A percentile compares a stretch with the other conserved stretches of the same genome.
phyloP scores from a whole-genome alignment of 495 filamentous ascomycete species.

The Penicillium bovifimosum region DNA sequence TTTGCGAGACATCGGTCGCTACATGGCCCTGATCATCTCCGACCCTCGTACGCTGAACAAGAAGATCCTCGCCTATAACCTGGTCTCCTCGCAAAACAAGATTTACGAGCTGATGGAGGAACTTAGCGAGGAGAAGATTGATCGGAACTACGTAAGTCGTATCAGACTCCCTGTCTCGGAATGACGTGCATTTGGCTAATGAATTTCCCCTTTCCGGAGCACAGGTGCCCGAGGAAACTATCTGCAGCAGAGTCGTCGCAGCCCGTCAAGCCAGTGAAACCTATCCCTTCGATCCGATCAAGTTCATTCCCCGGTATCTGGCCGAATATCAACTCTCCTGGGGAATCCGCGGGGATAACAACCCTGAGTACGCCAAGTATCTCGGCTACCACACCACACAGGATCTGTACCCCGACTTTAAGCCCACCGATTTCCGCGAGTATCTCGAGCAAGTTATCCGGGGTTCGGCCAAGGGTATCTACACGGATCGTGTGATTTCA shows the following conservation, averaged over 20 bases:
- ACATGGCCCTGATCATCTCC: constrained; percentile 49
- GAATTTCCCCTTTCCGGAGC: constrained; percentile 9
- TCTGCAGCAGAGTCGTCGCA: constrained; percentile 39
- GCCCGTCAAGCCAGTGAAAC: constrained; percentile 44
- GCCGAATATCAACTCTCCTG: constrained; percentile 49
- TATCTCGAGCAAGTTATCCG: constrained; percentile 38
- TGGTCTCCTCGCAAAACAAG: constrained; percentile 44
- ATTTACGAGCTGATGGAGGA: constrained; percentile 47
- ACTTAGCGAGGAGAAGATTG: constrained; percentile 49
- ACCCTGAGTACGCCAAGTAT: constrained; percentile 51
- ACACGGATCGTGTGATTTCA: constrained; percentile 41
- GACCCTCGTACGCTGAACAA: constrained; percentile 55
- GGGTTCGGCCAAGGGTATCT: constrained; percentile 42
- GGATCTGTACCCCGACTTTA: constrained; percentile 53
- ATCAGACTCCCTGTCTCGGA: neutral
- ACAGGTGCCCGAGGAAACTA: constrained; percentile 39
- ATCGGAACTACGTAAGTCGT: constrained; percentile 47
- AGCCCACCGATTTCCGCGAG: constrained; percentile 36
- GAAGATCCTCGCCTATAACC: constrained; percentile 50
- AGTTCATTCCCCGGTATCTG: constrained; percentile 37
- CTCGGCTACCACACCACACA: constrained; percentile 52
- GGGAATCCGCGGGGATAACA: constrained; percentile 53
- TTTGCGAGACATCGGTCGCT: constrained; percentile 50
- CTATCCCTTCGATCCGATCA: constrained; percentile 43
- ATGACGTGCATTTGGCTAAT: constrained; percentile 4